Evolutionary conservation across 768 basidiomycete genomes (phyloP).

Genomic region (Rhodosporidiobolus odoratus): DNA sequence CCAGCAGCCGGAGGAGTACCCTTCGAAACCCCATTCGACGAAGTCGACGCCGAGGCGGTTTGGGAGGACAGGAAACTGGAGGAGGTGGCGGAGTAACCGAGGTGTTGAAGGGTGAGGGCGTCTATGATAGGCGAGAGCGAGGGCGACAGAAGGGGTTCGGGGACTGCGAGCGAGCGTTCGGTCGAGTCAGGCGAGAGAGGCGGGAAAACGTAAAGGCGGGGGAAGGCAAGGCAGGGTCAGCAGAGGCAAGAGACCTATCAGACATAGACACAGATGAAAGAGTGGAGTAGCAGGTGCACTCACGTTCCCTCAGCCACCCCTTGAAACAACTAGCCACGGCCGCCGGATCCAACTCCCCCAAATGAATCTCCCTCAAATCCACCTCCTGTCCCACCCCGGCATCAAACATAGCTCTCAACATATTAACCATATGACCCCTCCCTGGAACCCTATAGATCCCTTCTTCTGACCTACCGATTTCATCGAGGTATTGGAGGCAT

Average conservation of each 20-base stretch:
- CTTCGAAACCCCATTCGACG: not conserved
- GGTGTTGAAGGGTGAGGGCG: not conserved
- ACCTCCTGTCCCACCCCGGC: constrained; percentile 25
- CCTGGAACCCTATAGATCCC: constrained; percentile 35
- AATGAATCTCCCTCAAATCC: constrained; percentile 33
- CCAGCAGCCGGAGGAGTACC: not conserved
- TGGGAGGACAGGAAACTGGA: constrained; percentile 5
- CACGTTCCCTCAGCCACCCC: constrained; percentile 28
- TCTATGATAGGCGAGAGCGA: constrained; percentile 11
- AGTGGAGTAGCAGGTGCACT: not conserved
- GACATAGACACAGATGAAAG: too few relatives aligned
- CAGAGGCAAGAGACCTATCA: too few relatives aligned
- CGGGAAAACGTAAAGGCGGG: too few relatives aligned
- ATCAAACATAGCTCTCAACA: constrained; percentile 22
- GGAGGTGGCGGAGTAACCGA: constrained; percentile 21
- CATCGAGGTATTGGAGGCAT: constrained; percentile 24
- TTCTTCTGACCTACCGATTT: constrained; percentile 20
- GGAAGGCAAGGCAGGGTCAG: too few relatives aligned
- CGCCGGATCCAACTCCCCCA: constrained; percentile 27
- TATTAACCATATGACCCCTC: not conserved
- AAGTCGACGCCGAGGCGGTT: not conserved
- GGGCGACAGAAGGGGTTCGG: constrained; percentile 20
- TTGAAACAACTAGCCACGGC: constrained; percentile 34
- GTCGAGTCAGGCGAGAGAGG: not conserved
- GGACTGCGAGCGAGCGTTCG: not conserved